phyloP scores from a whole-genome alignment of 768 basidiomycete species.

The Xanthoconium purpureum region DNA sequence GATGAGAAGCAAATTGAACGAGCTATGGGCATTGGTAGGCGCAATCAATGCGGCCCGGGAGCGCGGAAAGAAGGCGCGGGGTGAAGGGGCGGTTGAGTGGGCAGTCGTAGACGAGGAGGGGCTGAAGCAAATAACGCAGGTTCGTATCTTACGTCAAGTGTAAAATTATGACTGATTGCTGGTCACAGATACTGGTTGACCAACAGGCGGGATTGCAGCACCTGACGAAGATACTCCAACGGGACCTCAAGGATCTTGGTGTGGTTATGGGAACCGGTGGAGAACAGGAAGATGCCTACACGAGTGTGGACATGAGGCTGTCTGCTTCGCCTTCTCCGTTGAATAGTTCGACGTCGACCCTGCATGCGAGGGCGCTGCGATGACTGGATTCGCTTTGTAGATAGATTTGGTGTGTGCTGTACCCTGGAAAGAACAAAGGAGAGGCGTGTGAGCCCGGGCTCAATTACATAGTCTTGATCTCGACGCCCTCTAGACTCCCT shows the following conservation, averaged over 20 bases:
- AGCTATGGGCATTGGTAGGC: slow-evolving; percentile 82
- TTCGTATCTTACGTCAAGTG: slow-evolving; percentile 28
- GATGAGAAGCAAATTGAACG: slow-evolving; percentile 71
- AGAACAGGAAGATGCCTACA: slow-evolving; percentile 32
- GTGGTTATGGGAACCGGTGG: slow-evolving; percentile 56
- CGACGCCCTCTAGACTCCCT: not conserved
- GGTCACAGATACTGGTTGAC: slow-evolving; percentile 63
- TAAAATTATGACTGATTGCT: not conserved
- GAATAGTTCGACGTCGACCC: slow-evolving; percentile 24
- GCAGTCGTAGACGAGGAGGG: slow-evolving; percentile 87
- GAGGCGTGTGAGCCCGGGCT: slow-evolving; percentile 23
- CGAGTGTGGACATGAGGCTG: slow-evolving; percentile 15
- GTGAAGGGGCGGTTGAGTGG: slow-evolving; percentile 57
- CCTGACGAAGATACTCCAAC: slow-evolving; percentile 70
- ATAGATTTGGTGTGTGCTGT: slow-evolving; percentile 7
- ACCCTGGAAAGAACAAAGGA: slow-evolving; percentile 10
- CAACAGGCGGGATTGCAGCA: slow-evolving; percentile 81
- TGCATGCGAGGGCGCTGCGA: slow-evolving; percentile 27
- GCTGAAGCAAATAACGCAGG: slow-evolving; percentile 71
- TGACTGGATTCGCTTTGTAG: slow-evolving; percentile 7
- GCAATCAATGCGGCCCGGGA: slow-evolving; percentile 61
- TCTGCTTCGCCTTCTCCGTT: slow-evolving; percentile 20
- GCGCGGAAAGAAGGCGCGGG: slow-evolving; percentile 40
- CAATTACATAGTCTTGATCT: slow-evolving; percentile 13
- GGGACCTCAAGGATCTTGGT: slow-evolving; percentile 59